Base-by-base conservation (phyloP, 192 early-diverging fungal genomes). In the Backusella westeae region DNA sequence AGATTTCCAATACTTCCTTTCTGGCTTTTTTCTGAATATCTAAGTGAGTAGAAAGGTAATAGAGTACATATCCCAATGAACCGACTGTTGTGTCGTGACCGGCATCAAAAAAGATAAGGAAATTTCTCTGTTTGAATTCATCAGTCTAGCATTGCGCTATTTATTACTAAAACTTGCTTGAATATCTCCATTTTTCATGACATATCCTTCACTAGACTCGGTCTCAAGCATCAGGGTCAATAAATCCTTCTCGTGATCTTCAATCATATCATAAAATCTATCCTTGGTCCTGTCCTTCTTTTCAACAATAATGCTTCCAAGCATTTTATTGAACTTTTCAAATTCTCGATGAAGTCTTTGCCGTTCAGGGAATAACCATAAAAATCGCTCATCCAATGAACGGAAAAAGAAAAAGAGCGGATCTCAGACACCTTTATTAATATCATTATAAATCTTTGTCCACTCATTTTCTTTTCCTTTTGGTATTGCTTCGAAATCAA, bases 61-160 rank as follows among this genome's bases (percentile, higher is more conserved):
- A 84, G 36, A 87, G 68, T 29, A 82, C 39, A 67, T 79, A 80
- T 3, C 85, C 79, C 46, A 91, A 80, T 49, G 86, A 77, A 65
- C 85, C 84, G 32, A 85, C 85, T 7, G 85, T 89, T 38, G 87
- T 89, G 46, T 90, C 88, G 49, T 87, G 84, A 39, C 85, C 88
- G 17, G 86, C 88, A 35, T 87, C 76, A 34, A 88, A 89, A 75
- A 89, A 89, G 59, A 86, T 78, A 72, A 53, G 35, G 6, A 68
- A n/a, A 32, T 77, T 72, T 19, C 29, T 63, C 76, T 77, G 38
- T 10, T 39, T 39, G 38, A 39, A 39, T 39, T 39, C 38, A 39
- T 39, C 9, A 39, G 1, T 12, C 6, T 39, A 39, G 38, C 9
- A 39, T 39, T 39, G 38, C 9, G 9, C 10, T 39, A 10, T 39